A percentile compares a stretch with the other conserved stretches of the same genome.
Conservation (phyloP, 345 rosid genomes). For the Arabis hirsuta region DNA sequence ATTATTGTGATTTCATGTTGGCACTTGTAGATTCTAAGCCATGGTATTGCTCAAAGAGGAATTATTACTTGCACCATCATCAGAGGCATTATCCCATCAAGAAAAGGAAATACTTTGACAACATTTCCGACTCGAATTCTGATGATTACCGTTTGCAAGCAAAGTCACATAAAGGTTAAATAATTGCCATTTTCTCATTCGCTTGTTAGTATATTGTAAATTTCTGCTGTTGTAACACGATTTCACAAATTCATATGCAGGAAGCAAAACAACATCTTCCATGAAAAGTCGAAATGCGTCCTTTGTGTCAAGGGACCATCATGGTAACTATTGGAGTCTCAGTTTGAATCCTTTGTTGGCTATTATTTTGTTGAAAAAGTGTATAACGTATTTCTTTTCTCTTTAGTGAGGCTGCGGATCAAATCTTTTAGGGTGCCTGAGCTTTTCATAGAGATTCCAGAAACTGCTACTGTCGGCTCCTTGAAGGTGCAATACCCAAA, state of each 20-base stretch:
- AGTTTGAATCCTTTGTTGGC: not conserved
- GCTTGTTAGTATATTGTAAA: slow-evolving; percentile 34
- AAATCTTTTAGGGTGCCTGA: slow-evolving; percentile 93
- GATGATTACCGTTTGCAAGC: slow-evolving; percentile 43
- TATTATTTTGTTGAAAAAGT: not conserved
- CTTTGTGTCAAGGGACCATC: slow-evolving; percentile 33
- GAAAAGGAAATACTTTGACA: slow-evolving; percentile 67
- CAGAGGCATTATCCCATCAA: slow-evolving; percentile 81
- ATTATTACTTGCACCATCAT: slow-evolving; percentile 54
- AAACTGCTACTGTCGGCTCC: slow-evolving; percentile 87
- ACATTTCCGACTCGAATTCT: slow-evolving; percentile 53
- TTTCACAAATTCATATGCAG: slow-evolving; percentile 44
- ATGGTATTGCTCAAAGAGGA: slow-evolving; percentile 59
- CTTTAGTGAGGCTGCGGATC: slow-evolving; percentile 86
- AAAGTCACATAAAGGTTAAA: slow-evolving; percentile 19
- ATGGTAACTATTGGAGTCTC: slow-evolving; percentile 26
- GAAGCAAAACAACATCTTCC: slow-evolving; percentile 29
- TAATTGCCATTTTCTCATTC: not conserved
- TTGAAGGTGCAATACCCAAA: slow-evolving; percentile 62
- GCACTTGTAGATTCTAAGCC: slow-evolving; percentile 52
- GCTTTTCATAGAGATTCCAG: slow-evolving; percentile 83
- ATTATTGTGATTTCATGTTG: slow-evolving; percentile 17
- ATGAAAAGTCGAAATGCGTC: slow-evolving; percentile 56
- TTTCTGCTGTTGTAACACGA: slow-evolving; percentile 49
- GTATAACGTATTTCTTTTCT: slow-evolving; percentile 37